phyloP scores from a whole-genome alignment of 2,329 filamentous ascomycete species.

The Penicillium vulpinum region DNA sequence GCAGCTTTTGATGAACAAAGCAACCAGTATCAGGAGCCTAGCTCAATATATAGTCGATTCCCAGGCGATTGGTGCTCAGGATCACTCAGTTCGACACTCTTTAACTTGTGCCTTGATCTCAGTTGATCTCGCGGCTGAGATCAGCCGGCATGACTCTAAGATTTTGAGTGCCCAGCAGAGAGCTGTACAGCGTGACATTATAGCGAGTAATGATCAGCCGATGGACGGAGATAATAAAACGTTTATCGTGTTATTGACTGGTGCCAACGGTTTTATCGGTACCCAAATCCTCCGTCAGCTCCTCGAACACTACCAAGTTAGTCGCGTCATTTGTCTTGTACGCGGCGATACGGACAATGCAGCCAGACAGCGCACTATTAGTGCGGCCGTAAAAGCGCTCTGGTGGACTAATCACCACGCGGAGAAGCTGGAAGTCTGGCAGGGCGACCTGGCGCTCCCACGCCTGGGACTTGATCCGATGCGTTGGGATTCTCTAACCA shows the following conservation, averaged over 20 bases:
- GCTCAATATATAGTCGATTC: not conserved
- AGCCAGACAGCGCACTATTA: not conserved
- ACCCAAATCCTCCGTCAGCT: constrained; percentile 24
- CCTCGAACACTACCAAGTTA: constrained; percentile 6
- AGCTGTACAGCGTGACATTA: not conserved
- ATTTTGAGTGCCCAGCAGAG: not conserved
- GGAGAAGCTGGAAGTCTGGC: constrained; percentile 22
- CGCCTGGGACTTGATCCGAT: not conserved
- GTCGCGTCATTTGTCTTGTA: constrained; percentile 18
- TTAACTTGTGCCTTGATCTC: not conserved
- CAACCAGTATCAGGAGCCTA: not conserved
- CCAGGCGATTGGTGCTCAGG: not conserved
- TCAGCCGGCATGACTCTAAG: not conserved
- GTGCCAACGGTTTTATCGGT: constrained; percentile 25
- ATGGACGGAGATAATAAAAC: too few species aligned
- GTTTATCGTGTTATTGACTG: constrained; percentile 20
- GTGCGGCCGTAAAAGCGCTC: constrained; percentile 13
- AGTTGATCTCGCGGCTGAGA: not conserved
- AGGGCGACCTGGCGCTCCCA: constrained; percentile 18
- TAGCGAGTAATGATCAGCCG: not conserved
- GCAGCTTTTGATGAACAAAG: not conserved
- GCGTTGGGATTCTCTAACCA: not conserved
- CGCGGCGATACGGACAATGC: constrained; percentile 3
- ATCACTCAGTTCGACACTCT: not conserved
- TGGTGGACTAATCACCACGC: constrained; percentile 20